These are phyloP conservation scores for Apiotrichum akiyoshidainum DNA, from an alignment of 1,284 basidiomycete species.

Conservation along the genomic window DNA sequence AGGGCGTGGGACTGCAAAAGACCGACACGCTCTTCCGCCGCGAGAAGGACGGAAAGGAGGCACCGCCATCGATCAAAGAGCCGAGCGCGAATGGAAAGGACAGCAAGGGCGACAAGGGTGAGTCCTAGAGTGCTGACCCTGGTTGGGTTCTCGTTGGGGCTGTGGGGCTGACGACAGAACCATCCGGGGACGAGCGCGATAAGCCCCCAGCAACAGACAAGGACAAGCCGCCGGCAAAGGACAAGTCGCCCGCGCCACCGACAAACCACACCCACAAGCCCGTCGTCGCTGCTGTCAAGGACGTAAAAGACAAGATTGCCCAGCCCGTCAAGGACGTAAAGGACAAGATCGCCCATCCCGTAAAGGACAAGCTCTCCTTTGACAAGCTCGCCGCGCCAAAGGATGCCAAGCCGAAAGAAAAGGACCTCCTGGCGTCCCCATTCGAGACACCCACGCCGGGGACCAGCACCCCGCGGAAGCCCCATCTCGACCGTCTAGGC, in stretches of 20 bases:
- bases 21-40: slow-evolving; percentile 11
- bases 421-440: not conserved
- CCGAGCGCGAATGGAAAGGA: slow-evolving; percentile 9
- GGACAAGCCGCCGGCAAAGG: slow-evolving; percentile 21
- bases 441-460: not conserved
- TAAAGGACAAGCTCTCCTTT: no score
- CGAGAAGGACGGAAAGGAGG: slow-evolving; percentile 18
- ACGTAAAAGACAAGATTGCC: no score
- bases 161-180: not conserved
- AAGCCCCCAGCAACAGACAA: not conserved
- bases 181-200: not conserved
- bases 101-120: slow-evolving; percentile 21
- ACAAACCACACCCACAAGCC: no score
- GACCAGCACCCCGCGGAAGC: slow-evolving; percentile 1
- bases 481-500: not conserved
- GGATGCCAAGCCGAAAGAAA: slow-evolving; percentile 4
- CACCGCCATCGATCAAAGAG: slow-evolving; percentile 13
- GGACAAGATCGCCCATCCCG: no score
- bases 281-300: no score
- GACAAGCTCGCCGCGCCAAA: slow-evolving; percentile 11
- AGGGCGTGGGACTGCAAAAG: slow-evolving; percentile 40
- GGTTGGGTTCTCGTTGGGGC: no score
- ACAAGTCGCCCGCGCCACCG: no score
- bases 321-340: no score
- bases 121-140: slow-evolving; percentile 10